phyloP scores from a whole-genome alignment of 331 rosid species.

The Dryas integrifolia region DNA sequence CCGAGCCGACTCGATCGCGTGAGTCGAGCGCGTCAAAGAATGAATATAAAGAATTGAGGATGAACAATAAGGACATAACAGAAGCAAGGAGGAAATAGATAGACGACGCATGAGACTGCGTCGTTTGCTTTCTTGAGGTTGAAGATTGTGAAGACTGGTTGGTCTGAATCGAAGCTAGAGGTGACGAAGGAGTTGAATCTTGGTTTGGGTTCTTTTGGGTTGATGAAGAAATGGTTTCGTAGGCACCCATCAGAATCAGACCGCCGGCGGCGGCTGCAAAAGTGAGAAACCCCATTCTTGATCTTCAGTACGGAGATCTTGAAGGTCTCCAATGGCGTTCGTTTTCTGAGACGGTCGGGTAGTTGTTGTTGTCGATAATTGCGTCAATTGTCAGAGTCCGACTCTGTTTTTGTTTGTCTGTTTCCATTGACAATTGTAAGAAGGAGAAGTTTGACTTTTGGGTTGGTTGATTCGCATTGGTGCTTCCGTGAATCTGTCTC shows the following conservation, averaged over 20 bases:
- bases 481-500: not conserved
- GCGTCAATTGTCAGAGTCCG: not conserved
- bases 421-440: not conserved
- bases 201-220: constrained; percentile 1
- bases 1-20: constrained; percentile 56
- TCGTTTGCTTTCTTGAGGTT: not conserved
- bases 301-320: not conserved
- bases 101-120: constrained; percentile 24
- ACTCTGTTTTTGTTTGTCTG: not conserved
- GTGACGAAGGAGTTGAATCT: constrained; percentile 24
- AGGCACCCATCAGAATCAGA: constrained; percentile 39
- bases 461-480: not conserved
- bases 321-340: not conserved
- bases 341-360: not conserved
- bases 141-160: constrained; percentile 12
- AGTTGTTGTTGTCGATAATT: not conserved
- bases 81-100: constrained; percentile 30
- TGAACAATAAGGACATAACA: constrained; percentile 42
- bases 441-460: not conserved
- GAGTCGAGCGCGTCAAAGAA: constrained; percentile 50
- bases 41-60: constrained; percentile 50
- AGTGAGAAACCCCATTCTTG: constrained; percentile 44
- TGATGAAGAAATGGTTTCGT: constrained; percentile 35
- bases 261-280: constrained; percentile 40
- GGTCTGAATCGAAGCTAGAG: constrained; percentile 21